These are phyloP conservation scores for Pyrrhoderma noxium DNA, from an alignment of 1,284 basidiomycete species.

Conservation along the genomic window DNA sequence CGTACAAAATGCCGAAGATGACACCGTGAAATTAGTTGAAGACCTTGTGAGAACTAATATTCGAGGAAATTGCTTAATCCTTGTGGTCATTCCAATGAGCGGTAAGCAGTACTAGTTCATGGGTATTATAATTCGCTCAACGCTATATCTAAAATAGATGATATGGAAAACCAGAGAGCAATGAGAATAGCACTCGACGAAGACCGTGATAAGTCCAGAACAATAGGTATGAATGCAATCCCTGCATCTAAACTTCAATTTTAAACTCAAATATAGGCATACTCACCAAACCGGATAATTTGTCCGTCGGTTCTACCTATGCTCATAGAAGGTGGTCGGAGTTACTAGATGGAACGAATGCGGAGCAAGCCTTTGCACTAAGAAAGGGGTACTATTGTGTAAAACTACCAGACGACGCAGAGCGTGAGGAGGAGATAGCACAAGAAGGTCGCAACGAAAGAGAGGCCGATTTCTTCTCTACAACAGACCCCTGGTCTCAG, in stretches of 20 bases:
- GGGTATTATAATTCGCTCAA: neutral
- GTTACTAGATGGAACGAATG: conserved; percentile 39
- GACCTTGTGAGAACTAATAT: conserved; percentile 42
- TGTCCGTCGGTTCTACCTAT: conserved; percentile 39
- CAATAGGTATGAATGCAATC: conserved; percentile 39
- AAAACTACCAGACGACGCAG: conserved; percentile 54
- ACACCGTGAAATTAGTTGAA: conserved; percentile 38
- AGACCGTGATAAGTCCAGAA: conserved; percentile 47
- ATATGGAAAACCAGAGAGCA: conserved; percentile 58
- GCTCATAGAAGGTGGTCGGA: conserved; percentile 41
- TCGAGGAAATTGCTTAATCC: conserved; percentile 42
- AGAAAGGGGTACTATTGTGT: conserved; percentile 61
- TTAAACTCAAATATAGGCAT: conserved; percentile 38
- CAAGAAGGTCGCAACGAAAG: conserved; percentile 32
- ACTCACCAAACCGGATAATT: conserved; percentile 56
- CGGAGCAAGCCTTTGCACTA: conserved; percentile 28
- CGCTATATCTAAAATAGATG: conserved; percentile 34
- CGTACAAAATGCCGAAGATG: conserved; percentile 44
- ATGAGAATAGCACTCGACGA: conserved; percentile 43
- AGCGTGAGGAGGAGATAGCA: conserved; percentile 35
- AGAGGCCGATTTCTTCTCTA: conserved; percentile 41
- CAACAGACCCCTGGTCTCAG: conserved; percentile 42
- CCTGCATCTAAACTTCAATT: too few relatives aligned
- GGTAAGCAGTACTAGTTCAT: conserved; percentile 31
- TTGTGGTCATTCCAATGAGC: conserved; percentile 55